Evolutionary conservation across 1,139 yeast genomes (phyloP), one percentile per base, ranked within the genome.

Genomic region (Oligophagozyma castellii): DNA sequence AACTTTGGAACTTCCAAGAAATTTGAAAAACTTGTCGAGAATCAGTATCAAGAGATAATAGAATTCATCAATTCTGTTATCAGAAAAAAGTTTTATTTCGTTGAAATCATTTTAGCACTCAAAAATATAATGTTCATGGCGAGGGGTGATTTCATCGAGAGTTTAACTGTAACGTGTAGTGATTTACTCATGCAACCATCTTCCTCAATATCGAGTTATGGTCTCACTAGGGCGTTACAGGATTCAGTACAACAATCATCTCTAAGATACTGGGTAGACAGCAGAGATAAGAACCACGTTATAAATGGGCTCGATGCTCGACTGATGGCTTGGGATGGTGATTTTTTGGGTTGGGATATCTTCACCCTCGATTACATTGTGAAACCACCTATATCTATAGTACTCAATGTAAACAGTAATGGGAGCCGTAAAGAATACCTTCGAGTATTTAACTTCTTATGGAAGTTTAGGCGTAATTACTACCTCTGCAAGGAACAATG

Each of bases 261-360:
- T 12, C 59, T 80, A 2, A 63, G 65, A 34, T 57, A 61, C 39
- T 46, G 42, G 23, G 30, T 54, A 0, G 40, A 43, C 18, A 31
- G 36, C 6, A 21, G 31, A 5, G 67, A 61, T 22, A 48, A 47
- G 2, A 54, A 53, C 4, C 53, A 48, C 15, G 57, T 69, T 3
- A 42, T 66, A n/a, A 59, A 65, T 28, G 58, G 83, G 29, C 50
- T 89, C 12, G 96, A 89, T 58, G 94, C 95, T 0, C 61, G 95
- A 27, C 65, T 86, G 27, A 61, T 84, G 29, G 86, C 73, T 35
- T 57, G 75, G 22, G 71, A 72, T 3, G 69, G 75, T 41, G 92
- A 92, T 1, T 72, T 65, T 15, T 67, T 59, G 29, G 86, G 84
- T 1, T 89, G 96, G 96, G 94, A 86, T 47, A 84, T 80, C 3